Conservation (phyloP, 306 rosid species). For the Leucaena leucocephala region DNA sequence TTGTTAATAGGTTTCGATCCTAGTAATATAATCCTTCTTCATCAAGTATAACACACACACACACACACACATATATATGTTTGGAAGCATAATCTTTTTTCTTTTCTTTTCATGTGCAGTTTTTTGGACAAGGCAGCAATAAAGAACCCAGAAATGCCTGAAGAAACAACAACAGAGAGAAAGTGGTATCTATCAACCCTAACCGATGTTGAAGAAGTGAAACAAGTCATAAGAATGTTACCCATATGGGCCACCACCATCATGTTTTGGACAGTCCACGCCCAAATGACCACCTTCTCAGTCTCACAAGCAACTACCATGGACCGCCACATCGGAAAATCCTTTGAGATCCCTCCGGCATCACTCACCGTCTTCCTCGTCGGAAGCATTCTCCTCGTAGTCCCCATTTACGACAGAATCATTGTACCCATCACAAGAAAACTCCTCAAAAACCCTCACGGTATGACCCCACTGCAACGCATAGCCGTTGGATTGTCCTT, state of each 20-base stretch:
- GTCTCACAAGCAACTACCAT: slow-evolving; percentile 82
- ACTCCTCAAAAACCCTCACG: slow-evolving; percentile 57
- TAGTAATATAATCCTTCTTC: background rate
- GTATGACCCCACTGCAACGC: slow-evolving; percentile 70
- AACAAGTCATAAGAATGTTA: slow-evolving; percentile 61
- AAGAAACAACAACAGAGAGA: slow-evolving; percentile 16
- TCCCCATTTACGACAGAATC: slow-evolving; percentile 67
- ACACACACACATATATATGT: background rate
- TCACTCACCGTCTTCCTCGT: slow-evolving; percentile 76
- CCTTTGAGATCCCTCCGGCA: slow-evolving; percentile 72
- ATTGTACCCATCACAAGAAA: slow-evolving; percentile 54
- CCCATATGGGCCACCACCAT: slow-evolving; percentile 93
- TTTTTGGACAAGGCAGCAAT: slow-evolving; percentile 90
- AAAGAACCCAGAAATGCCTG: slow-evolving; percentile 36
- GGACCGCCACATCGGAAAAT: slow-evolving; percentile 73
- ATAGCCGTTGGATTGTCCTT: slow-evolving; percentile 65
- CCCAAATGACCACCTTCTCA: slow-evolving; percentile 87
- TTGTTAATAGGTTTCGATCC: too few species aligned
- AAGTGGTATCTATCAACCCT: slow-evolving; percentile 75
- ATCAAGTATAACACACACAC: background rate
- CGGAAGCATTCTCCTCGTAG: slow-evolving; percentile 64
- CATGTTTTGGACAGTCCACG: slow-evolving; percentile 77
- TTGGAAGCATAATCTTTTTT: background rate
- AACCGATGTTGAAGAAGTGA: slow-evolving; percentile 87
- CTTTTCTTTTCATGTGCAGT: slow-evolving; percentile 34